Conservation (phyloP, 345 rosid genomes). For the Reutealis trisperma region DNA sequence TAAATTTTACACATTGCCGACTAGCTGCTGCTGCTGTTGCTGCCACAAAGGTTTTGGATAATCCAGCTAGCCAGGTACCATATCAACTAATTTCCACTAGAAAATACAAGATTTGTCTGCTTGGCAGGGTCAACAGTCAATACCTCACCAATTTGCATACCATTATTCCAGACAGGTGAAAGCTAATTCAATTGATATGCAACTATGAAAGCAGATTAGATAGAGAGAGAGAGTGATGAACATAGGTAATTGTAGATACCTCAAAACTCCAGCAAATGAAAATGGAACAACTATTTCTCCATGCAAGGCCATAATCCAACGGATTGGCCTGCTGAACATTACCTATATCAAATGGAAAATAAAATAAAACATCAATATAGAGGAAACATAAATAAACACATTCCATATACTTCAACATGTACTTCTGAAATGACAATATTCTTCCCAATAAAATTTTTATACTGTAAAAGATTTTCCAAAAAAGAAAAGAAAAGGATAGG, state of each 20-base stretch:
- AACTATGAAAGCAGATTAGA: neutral
- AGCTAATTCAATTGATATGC: neutral
- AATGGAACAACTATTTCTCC: slow-evolving; percentile 85
- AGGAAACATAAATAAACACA: slow-evolving; percentile 7
- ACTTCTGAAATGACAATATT: neutral
- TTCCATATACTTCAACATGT: slow-evolving; percentile 1
- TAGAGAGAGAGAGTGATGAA: neutral
- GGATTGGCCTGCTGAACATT: slow-evolving; percentile 87
- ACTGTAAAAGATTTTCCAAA: neutral
- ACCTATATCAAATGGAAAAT: slow-evolving; percentile 50
- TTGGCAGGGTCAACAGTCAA: neutral
- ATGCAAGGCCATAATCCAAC: slow-evolving; percentile 94
- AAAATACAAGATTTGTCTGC: neutral
- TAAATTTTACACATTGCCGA: neutral
- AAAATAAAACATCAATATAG: slow-evolving; percentile 5
- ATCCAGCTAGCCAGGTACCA: neutral
- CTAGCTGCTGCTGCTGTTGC: neutral
- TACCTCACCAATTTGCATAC: neutral
- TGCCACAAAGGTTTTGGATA: too few species aligned
- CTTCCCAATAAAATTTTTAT: neutral
- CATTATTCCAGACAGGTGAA: neutral
- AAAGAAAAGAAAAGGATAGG: neutral
- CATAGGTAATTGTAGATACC: slow-evolving; percentile 48
- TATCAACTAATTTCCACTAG: neutral
- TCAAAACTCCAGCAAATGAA: slow-evolving; percentile 73